phyloP scores from a whole-genome alignment of 2,329 filamentous ascomycete species.

The Cordyceps cicadae region DNA sequence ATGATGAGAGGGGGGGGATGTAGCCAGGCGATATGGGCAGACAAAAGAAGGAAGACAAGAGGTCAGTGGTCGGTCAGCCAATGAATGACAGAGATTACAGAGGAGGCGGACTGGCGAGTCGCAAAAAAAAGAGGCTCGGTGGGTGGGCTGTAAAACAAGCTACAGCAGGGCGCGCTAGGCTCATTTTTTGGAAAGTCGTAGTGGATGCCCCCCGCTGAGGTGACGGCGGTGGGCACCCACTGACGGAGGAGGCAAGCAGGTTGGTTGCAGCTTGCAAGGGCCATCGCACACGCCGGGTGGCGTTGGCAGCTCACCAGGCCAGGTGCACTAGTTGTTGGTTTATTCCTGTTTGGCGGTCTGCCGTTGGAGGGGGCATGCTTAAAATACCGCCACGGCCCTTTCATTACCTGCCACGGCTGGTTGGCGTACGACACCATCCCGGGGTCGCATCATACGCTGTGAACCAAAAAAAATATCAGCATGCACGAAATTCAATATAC shows the following conservation, averaged over 20 bases:
- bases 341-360: not conserved
- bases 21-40: not conserved
- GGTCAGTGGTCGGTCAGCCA: not conserved
- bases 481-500: not conserved
- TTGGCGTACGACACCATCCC: not conserved
- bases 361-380: too few relatives aligned
- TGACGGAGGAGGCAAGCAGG: too few relatives aligned
- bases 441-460: not conserved
- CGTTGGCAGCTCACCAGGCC: too few relatives aligned
- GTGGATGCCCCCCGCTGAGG: too few relatives aligned
- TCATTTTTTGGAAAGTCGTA: too few relatives aligned
- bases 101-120: not conserved
- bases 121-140: not conserved
- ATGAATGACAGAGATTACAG: not conserved
- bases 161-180: not conserved
- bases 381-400: too few relatives aligned
- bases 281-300: too few relatives aligned
- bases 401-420: too few relatives aligned
- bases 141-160: not conserved
- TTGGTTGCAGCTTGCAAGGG: too few relatives aligned
- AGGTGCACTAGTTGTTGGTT: too few relatives aligned
- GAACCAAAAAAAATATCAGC: not conserved
- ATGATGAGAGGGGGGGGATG: not conserved
- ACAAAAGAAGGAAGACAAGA: not conserved
- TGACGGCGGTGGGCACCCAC: too few relatives aligned